Base-by-base conservation (phyloP, 1,284 basidiomycete species). In the Serendipita sp. region DNA sequence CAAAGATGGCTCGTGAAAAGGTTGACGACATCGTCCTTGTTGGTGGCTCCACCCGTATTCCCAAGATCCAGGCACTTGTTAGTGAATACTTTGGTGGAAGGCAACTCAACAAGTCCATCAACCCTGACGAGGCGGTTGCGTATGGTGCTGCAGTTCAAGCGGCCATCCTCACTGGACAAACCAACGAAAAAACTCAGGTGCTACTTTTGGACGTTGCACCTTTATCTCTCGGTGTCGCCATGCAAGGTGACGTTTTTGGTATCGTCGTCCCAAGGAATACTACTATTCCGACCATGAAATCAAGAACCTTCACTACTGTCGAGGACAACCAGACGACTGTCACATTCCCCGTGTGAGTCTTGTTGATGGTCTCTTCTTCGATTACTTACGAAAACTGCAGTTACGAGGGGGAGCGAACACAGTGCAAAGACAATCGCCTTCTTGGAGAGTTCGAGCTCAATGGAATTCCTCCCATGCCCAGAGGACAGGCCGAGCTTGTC, bases 1-100 rank as follows among this genome's bases (percentile, higher is more conserved):
- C 95, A 68, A 99, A 98, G 84, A 95, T 99, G 77, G 77, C 91
- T 69, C 88, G 89, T 68, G 90, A 93, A 73, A 97, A 97, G 84
- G 93, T 98, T 69, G 91, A 99, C 74, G 95, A 99, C 71, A 98
- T 99, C 69, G 96, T 99, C 73, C 91, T 99, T 65, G 95, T 99
- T 70, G 95, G 96, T 81, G 94, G 96, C 70, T 99, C 96, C 64
- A 99, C 96, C 69, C 95, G 96, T 85, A 99, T 99, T 75, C 95
- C 95, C 71, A 98, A 98, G 82, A 91, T 99, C 70, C 95, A 98
- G 79, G 84, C 92, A 34, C 87, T 99, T 66, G 93, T 99, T 65
- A 98, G 94, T 67, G 95, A 99, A 75, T 93, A 87, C 84, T 99
- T 99, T 75, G 89, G 88, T 76, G 93, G 93, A 67, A 93, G 93